A percentile compares a stretch with the other conserved stretches of the same genome.
phyloP scores from a whole-genome alignment of 2,329 filamentous ascomycete genomes.

The Orbilia blumenaviensis region DNA sequence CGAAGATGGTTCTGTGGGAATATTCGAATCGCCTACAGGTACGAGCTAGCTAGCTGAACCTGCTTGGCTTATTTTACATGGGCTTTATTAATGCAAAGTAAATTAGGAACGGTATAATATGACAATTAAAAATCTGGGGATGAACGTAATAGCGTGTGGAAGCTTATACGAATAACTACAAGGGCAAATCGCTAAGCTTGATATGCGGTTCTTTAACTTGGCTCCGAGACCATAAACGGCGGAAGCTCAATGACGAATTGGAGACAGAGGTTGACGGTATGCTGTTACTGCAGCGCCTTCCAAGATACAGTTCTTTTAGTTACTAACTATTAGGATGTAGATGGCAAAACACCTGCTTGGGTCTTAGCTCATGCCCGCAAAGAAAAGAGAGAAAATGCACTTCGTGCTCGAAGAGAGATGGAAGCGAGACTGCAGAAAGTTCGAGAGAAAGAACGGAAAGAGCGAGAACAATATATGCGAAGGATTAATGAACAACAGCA shows the following conservation, averaged over 20 bases:
- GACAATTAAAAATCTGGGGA: not conserved
- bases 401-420: slow-evolving; percentile 74
- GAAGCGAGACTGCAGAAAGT: slow-evolving; percentile 75
- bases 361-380: slow-evolving; percentile 79
- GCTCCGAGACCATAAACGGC: slow-evolving; percentile 79
- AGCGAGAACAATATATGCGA: slow-evolving; percentile 63
- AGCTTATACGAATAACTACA: slow-evolving; percentile 17
- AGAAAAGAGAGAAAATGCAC: slow-evolving; percentile 73
- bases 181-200: slow-evolving; percentile 90
- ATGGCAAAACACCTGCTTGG: slow-evolving; percentile 81
- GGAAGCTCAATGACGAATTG: slow-evolving; percentile 36
- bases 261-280: slow-evolving; percentile 41
- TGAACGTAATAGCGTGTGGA: not conserved
- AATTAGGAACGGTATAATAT: slow-evolving; percentile 23
- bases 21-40: slow-evolving; percentile 93
- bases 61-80: slow-evolving; percentile 59
- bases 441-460: slow-evolving; percentile 70
- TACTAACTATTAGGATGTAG: slow-evolving; percentile 54
- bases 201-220: slow-evolving; percentile 90
- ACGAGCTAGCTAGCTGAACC: slow-evolving; percentile 62
- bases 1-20: slow-evolving; percentile 80
- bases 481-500: slow-evolving; percentile 49
- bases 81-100: not conserved
- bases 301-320: not conserved
- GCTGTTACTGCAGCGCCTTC: not conserved